Evolutionary conservation across 352 stramenopile genomes (phyloP).

Genomic region (Phytopythium kandeliae): DNA sequence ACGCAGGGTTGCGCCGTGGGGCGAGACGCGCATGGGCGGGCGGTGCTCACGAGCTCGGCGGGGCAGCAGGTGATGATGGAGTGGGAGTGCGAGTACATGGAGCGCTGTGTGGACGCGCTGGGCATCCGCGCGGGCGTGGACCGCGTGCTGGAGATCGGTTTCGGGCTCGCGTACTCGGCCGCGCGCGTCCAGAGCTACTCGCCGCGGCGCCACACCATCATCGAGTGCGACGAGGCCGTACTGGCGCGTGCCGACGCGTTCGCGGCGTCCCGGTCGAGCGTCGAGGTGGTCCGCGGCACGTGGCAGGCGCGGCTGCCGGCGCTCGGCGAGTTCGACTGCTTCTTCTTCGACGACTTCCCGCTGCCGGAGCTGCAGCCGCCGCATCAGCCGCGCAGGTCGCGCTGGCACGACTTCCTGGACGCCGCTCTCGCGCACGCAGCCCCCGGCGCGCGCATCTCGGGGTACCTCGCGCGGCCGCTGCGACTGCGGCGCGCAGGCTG

Average conservation of each 20-base stretch:
- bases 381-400: constrained; percentile 19
- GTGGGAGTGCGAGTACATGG: constrained; percentile 85
- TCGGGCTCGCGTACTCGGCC: constrained; percentile 78
- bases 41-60: constrained; percentile 58
- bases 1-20: constrained; percentile 39
- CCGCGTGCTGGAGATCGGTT: constrained; percentile 84
- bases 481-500: constrained; percentile 44
- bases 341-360: constrained; percentile 84
- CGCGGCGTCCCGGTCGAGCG: constrained; percentile 18
- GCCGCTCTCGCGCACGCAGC: constrained; percentile 36
- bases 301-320: constrained; percentile 59
- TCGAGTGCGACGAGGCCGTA: constrained; percentile 71
- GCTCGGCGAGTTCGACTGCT: constrained; percentile 62
- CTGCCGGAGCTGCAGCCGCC: constrained; percentile 38
- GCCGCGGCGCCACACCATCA: constrained; percentile 58
- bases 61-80: constrained; percentile 88
- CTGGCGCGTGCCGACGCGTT: constrained; percentile 44
- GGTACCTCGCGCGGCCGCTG: constrained; percentile 55
- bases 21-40: constrained; percentile 32
- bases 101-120: constrained; percentile 59
- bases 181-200: constrained; percentile 53
- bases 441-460: constrained; percentile 46
- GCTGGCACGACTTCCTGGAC: constrained; percentile 74
- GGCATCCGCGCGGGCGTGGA: constrained; percentile 25
- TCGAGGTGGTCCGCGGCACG: constrained; percentile 53